Evolutionary conservation across 441 rosid genomes (phyloP).

Genomic region (Hura crepitans): DNA sequence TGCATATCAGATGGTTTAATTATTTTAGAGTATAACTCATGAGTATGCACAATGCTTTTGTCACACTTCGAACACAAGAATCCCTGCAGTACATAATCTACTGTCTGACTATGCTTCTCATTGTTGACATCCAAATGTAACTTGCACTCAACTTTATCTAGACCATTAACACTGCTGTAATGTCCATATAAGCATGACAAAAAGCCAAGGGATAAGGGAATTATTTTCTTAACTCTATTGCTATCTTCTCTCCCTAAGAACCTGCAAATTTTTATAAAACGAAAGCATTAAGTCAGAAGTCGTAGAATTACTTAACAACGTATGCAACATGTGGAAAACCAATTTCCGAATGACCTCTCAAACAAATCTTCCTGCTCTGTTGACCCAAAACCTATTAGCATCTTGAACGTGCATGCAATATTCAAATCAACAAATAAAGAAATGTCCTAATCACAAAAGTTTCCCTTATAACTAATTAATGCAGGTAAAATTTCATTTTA

Average conservation of each 20-base stretch:
- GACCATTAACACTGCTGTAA: slow-evolving; percentile 32
- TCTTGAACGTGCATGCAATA: slow-evolving; percentile 8
- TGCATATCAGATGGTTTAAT: slow-evolving; percentile 36
- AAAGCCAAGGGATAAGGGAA: slow-evolving; percentile 76
- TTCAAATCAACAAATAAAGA: not conserved
- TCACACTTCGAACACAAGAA: slow-evolving; percentile 92
- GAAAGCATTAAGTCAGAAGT: slow-evolving; percentile 1
- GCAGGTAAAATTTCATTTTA: not conserved
- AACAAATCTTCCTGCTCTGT: not conserved
- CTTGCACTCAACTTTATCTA: slow-evolving; percentile 52
- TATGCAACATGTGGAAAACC: not conserved
- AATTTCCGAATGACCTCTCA: not conserved
- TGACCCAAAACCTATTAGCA: not conserved
- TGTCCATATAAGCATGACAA: slow-evolving; percentile 78
- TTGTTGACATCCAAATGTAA: slow-evolving; percentile 43
- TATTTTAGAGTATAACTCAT: slow-evolving; percentile 33
- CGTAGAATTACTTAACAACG: not conserved
- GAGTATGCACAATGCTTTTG: slow-evolving; percentile 33
- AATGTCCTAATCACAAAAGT: not conserved
- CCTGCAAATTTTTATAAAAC: slow-evolving; percentile 45
- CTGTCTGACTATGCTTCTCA: slow-evolving; percentile 38
- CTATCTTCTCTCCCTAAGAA: slow-evolving; percentile 51
- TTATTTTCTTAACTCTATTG: slow-evolving; percentile 55
- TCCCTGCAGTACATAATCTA: slow-evolving; percentile 58
- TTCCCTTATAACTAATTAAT: not conserved